Percentiles rank a stretch among this genome's conserved stretches.
Evolutionary conservation across 345 rosid species (phyloP).

Genomic region (Gossypium thurberi): DNA sequence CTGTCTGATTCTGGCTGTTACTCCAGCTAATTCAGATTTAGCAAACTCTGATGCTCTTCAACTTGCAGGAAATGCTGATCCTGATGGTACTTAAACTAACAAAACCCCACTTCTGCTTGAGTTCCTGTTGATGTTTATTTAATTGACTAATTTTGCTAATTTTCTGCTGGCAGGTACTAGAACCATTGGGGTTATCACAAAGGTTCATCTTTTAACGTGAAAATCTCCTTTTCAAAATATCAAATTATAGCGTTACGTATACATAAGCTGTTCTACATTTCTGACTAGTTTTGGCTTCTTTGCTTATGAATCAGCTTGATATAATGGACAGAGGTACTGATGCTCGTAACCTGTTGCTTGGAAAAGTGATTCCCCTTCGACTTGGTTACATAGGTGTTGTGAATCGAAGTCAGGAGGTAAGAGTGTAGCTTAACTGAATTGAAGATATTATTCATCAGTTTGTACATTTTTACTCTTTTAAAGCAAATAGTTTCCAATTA

Average conservation of each 20-base stretch:
- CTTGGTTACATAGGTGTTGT: conserved; percentile 97
- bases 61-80: conserved; percentile 89
- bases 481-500: background rate
- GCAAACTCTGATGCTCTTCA: conserved; percentile 97
- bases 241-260: background rate
- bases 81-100: conserved; percentile 54
- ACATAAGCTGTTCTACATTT: conserved; percentile 4
- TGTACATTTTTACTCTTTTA: background rate
- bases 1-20: conserved; percentile 85
- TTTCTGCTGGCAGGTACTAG: conserved; percentile 49
- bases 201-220: conserved; percentile 37
- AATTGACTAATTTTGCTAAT: conserved; percentile 7
- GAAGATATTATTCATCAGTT: background rate
- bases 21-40: conserved; percentile 88
- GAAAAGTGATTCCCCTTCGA: conserved; percentile 82
- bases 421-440: background rate
- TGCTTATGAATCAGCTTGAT: conserved; percentile 58
- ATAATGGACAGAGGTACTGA: conserved; percentile 99
- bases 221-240: background rate
- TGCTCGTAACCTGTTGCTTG: conserved; percentile 81
- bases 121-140: background rate
- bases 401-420: conserved; percentile 95
- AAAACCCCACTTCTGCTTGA: background rate
- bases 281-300: conserved; percentile 18
- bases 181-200: conserved; percentile 87